Conservation (phyloP, 139 green algal species). For the Coelastrella sp. region DNA sequence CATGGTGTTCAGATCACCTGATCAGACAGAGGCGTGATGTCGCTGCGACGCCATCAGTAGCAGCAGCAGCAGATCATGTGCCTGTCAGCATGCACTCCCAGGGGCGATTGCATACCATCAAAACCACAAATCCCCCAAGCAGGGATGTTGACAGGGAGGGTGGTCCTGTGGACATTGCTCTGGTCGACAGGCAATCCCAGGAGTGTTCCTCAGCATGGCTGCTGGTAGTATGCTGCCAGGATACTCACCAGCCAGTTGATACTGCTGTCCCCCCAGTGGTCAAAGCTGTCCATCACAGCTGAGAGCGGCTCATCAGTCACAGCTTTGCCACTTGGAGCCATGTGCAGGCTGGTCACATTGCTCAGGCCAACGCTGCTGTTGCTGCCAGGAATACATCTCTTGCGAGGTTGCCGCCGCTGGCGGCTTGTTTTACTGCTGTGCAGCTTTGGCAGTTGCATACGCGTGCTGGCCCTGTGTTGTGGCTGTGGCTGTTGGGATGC, state of each 20-base stretch:
- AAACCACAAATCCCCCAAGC: no score
- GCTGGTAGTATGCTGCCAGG: neutral
- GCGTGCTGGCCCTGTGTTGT: neutral
- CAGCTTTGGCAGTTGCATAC: neutral
- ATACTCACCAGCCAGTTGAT: constrained; percentile 29
- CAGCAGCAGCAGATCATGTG: neutral
- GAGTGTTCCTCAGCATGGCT: neutral
- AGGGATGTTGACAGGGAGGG: no score
- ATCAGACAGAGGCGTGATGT: neutral
- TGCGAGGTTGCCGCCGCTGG: neutral
- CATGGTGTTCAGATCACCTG: neutral
- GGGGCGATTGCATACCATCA: no score
- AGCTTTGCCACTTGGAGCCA: neutral
- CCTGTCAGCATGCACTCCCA: neutral
- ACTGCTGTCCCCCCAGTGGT: constrained; percentile 16
- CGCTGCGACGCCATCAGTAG: neutral
- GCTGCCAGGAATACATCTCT: neutral
- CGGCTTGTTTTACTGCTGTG: neutral
- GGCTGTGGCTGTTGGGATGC: neutral
- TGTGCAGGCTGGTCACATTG: neutral
- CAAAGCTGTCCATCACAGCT: neutral
- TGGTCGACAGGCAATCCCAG: no score
- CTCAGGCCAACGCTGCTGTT: constrained; percentile 18
- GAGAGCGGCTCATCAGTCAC: neutral
- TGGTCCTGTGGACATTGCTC: no score